phyloP scores from a whole-genome alignment of 345 rosid genomes.

The Euphorbia lathyris region DNA sequence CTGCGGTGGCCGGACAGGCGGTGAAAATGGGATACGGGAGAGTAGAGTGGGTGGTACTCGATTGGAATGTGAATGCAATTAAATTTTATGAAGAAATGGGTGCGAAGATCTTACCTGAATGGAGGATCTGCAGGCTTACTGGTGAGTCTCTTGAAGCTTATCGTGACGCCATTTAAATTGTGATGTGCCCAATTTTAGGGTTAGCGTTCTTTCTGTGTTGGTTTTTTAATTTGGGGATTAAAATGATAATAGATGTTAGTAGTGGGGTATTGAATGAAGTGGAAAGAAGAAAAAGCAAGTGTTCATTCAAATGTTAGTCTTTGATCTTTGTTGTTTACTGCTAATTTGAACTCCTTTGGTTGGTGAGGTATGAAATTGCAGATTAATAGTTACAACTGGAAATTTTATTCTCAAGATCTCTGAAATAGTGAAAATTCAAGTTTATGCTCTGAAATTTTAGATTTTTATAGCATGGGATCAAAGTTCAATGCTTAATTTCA shows the following conservation, averaged over 20 bases:
- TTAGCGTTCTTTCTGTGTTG: not conserved
- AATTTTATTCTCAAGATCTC: no score
- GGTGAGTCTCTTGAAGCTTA: constrained; percentile 76
- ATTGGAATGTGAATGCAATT: constrained; percentile 86
- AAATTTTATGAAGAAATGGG: constrained; percentile 88
- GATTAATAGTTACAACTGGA: not conserved
- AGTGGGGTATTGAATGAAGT: not conserved
- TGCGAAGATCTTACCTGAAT: constrained; percentile 61
- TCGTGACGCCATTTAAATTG: constrained; percentile 26
- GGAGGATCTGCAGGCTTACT: constrained; percentile 88
- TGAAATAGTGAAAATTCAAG: no score
- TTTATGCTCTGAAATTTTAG: no score
- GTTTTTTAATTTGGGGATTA: not conserved
- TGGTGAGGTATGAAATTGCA: not conserved
- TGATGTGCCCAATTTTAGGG: not conserved
- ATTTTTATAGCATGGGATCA: no score
- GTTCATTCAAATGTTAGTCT: not conserved
- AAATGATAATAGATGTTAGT: not conserved
- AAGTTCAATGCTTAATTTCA: no score
- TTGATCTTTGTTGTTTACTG: not conserved
- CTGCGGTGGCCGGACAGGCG: constrained; percentile 83
- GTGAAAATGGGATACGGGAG: constrained; percentile 85
- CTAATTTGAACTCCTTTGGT: not conserved
- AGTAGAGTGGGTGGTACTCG: constrained; percentile 89
- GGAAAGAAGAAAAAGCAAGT: not conserved